Base-by-base conservation (phyloP, 202 grass and related monocot species). In the Brachypodium distachyon region DNA sequence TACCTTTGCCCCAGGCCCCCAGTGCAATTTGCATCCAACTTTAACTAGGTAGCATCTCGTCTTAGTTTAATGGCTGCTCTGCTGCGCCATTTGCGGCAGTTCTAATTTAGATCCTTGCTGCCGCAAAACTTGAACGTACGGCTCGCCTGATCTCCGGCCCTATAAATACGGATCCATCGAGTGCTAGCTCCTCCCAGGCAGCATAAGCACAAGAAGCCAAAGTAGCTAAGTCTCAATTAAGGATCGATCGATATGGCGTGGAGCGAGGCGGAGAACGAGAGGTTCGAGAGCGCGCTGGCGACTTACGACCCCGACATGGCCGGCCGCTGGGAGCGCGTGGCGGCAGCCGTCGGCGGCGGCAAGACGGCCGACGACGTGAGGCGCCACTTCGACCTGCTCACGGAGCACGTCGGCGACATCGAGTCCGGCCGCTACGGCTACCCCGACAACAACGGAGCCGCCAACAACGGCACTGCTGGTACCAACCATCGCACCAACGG, bases 251-350 rank as follows among this genome's bases (percentile, higher is more conserved):
- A 54, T 14, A 79, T 80, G 87, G 39, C 34, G 61, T 93, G 90
- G 90, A 93, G 77, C 68, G 13, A 0, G 1, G 21, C 69, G 12
- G 87, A 93, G 84, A 93, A 93, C 87, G 37, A 60, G 46, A 44
- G 72, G 65, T 93, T 93, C 67, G 90, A 93, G 87, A 62, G 33
- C 64, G 90, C 90, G 63, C 84, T 93, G 53, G 87, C 87, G 52
- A 68, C 26, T 61, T 90, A 87, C 60, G 84, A 82, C 36, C 43
- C 27, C 31, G 77, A 82, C 84, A 37, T 84, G n/a, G 70, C 90
- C 6, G 77, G 58, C 50, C 49, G 67, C 49, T 93, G 90, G 90
- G 83, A 90, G 66, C 84, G 82, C 49, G 77, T 93, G 49, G 90
- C 90, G 7, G 77, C 84, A 26, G 88, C 71, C 67, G 90, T 93